phyloP scores from a whole-genome alignment of 148 eudicot species.

The Spergularia bocconei region DNA sequence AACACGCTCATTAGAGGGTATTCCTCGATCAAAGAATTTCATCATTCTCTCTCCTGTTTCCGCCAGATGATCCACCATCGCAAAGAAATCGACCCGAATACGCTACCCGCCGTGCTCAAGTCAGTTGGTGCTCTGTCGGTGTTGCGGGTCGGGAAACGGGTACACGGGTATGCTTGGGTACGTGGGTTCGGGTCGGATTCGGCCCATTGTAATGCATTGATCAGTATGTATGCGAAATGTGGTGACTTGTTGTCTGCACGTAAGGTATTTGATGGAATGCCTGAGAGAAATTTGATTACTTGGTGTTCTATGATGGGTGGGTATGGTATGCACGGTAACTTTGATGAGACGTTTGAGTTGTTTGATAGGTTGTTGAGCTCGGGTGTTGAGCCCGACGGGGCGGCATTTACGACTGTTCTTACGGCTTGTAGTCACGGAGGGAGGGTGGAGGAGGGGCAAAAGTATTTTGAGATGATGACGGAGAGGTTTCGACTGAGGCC shows the following conservation, averaged over 20 bases:
- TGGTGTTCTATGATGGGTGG: conserved; percentile 58
- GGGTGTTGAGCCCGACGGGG: conserved; percentile 42
- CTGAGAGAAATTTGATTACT: conserved; percentile 32
- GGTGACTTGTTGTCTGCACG: conserved; percentile 44
- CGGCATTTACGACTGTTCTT: conserved; percentile 38
- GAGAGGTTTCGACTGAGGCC: conserved; percentile 33
- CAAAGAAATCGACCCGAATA: conserved; percentile 38
- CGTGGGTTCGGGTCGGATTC: conserved; percentile 41
- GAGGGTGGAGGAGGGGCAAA: conserved; percentile 40
- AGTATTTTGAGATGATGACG: conserved; percentile 50
- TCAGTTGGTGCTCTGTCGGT: conserved; percentile 34
- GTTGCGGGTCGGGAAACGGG: conserved; percentile 32
- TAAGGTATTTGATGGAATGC: conserved; percentile 49
- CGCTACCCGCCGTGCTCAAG: conserved; percentile 48
- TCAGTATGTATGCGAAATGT: conserved; percentile 47
- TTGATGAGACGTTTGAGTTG: conserved; percentile 36
- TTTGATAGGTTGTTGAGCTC: conserved; percentile 37
- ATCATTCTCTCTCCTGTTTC: conserved; percentile 34
- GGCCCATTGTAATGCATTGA: conserved; percentile 45
- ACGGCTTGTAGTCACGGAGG: conserved; percentile 57
- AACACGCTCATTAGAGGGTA: conserved; percentile 52
- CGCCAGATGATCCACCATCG: conserved; percentile 31
- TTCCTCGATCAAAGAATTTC: conserved; percentile 29
- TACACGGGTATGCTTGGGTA: conserved; percentile 33
- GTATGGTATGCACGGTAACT: conserved; percentile 41